These are phyloP conservation scores for Saccharomycopsis amapae DNA, from an alignment of 805 yeast genomes.

Conservation along the genomic window DNA sequence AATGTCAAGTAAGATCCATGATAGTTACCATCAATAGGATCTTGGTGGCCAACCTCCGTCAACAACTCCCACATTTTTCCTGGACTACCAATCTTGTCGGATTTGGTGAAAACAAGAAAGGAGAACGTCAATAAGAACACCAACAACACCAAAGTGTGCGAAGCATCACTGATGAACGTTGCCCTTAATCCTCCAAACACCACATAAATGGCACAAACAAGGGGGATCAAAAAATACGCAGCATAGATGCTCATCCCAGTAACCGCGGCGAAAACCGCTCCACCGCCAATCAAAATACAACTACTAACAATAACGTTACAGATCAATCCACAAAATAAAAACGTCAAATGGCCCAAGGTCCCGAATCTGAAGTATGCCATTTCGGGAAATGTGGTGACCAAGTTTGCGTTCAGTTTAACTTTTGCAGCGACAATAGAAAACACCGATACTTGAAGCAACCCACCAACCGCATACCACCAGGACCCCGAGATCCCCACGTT, in stretches of 20 bases:
- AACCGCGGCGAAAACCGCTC: conserved; percentile 34
- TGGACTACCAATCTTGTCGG: conserved; percentile 36
- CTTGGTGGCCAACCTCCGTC: conserved; percentile 28
- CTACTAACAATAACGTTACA: conserved; percentile 37
- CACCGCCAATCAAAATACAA: conserved; percentile 39
- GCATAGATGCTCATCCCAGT: conserved; percentile 42
- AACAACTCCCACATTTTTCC: conserved; percentile 37
- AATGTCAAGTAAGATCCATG: conserved; percentile 34
- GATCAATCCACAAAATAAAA: conserved; percentile 33
- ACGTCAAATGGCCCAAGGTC: conserved; percentile 33
- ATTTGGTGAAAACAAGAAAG: conserved; percentile 32
- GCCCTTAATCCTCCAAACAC: conserved; percentile 46
- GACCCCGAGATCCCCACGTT: conserved; percentile 29
- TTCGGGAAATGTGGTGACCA: conserved; percentile 37
- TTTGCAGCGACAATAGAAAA: conserved; percentile 32
- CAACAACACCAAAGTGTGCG: conserved; percentile 40
- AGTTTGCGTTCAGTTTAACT: conserved; percentile 32
- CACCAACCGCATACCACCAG: conserved; percentile 28
- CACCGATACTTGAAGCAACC: conserved; percentile 29
- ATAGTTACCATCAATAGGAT: conserved; percentile 32
- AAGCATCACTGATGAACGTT: conserved; percentile 46
- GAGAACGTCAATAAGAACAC: conserved; percentile 32
- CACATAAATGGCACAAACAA: conserved; percentile 45
- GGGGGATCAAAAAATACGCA: conserved; percentile 39
- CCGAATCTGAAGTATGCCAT: conserved; percentile 37